Conservation (phyloP, 495 filamentous ascomycete genomes). For the Aspergillus bridgeri region DNA sequence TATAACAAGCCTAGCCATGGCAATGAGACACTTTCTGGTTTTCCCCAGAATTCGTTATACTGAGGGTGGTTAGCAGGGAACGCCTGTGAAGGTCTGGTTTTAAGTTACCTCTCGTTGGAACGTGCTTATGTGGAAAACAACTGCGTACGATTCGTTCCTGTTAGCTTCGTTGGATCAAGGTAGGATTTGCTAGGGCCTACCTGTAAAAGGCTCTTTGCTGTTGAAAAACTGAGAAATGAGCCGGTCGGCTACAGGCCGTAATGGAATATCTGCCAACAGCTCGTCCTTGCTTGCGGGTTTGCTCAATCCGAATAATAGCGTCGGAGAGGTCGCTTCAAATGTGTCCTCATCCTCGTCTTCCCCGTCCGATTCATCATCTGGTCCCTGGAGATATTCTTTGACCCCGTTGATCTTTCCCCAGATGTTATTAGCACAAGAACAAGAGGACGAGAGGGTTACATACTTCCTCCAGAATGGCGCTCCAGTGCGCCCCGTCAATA, state of each 20-base stretch:
- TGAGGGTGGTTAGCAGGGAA: not conserved
- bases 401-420: constrained; percentile 31
- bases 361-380: constrained; percentile 23
- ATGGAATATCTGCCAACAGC: constrained; percentile 38
- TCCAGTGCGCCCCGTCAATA: constrained; percentile 49
- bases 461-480: constrained; percentile 50
- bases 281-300: constrained; percentile 33
- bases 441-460: constrained; percentile 17
- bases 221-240: constrained; percentile 46
- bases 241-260: constrained; percentile 38
- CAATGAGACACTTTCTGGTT: constrained; percentile 29
- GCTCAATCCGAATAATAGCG: constrained; percentile 40
- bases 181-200: constrained; percentile 20
- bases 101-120: constrained; percentile 16
- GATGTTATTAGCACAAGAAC: constrained; percentile 5
- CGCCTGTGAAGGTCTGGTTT: too few species aligned
- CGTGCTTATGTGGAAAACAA: constrained; percentile 12
- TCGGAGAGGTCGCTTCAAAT: constrained; percentile 27
- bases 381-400: constrained; percentile 19
- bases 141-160: constrained; percentile 1
- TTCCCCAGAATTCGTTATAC: constrained; percentile 38
- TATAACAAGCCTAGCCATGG: constrained; percentile 40
- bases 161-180: not conserved
- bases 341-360: constrained; percentile 22
- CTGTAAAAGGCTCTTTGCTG: constrained; percentile 37